Conservation (phyloP, 2,329 filamentous ascomycete genomes). For the Aspergillus carbonarius region DNA sequence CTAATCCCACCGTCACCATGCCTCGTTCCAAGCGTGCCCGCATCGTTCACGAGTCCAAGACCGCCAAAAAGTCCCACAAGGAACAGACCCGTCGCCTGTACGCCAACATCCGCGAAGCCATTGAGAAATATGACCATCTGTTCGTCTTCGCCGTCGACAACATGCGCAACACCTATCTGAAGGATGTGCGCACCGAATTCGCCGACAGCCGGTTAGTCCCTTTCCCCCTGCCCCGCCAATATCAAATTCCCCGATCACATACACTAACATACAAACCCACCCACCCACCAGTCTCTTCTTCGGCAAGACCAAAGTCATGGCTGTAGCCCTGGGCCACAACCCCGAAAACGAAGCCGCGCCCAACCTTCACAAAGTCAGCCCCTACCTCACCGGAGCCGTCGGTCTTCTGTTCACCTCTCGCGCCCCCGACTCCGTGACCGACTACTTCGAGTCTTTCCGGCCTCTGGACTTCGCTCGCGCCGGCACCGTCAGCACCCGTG, state of each 20-base stretch:
- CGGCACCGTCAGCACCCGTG: constrained; percentile 70
- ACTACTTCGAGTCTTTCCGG: constrained; percentile 70
- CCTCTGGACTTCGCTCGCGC: constrained; percentile 90
- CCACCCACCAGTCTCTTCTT: constrained; percentile 76
- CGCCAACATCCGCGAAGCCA: constrained; percentile 78
- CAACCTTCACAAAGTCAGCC: constrained; percentile 68
- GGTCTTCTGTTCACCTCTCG: constrained; percentile 90
- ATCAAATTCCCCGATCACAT: neutral
- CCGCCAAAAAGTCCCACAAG: constrained; percentile 88
- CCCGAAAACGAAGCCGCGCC: constrained; percentile 77
- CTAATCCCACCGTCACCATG: constrained; percentile 61
- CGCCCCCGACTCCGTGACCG: constrained; percentile 62
- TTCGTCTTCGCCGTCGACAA: constrained; percentile 94
- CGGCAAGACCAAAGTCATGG: constrained; percentile 99
- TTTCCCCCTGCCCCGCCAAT: neutral
- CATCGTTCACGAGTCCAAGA: constrained; percentile 86
- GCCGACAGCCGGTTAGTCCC: constrained; percentile 72
- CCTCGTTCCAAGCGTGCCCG: constrained; percentile 94
- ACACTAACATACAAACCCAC: neutral
- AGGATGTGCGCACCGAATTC: constrained; percentile 82
- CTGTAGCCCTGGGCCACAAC: constrained; percentile 80
- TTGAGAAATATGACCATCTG: constrained; percentile 83
- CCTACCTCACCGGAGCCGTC: constrained; percentile 75
- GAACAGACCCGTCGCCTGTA: constrained; percentile 84
- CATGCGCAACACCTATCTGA: constrained; percentile 96